Conservation (phyloP, 768 basidiomycete genomes). For the Russula brevipes region DNA sequence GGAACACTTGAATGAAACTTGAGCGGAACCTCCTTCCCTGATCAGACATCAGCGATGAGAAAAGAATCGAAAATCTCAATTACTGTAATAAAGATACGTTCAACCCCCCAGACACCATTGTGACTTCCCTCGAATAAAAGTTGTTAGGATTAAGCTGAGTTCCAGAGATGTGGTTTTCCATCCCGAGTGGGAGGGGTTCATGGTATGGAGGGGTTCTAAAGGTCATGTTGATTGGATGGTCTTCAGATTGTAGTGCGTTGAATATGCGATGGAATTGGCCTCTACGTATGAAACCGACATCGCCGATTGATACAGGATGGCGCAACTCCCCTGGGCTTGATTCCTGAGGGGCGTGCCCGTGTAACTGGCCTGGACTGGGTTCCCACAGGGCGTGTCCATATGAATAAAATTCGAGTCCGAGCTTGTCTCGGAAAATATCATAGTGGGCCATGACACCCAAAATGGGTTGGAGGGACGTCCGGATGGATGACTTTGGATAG, state of each 20-base stretch:
- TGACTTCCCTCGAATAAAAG: neutral
- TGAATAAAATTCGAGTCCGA: neutral
- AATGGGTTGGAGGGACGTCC: neutral
- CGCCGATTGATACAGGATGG: neutral
- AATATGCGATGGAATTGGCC: conserved; percentile 4
- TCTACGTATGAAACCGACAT: neutral
- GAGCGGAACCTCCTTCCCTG: neutral
- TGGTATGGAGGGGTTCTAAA: neutral
- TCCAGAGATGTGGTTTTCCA: neutral
- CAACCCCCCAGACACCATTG: neutral
- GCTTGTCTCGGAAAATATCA: neutral
- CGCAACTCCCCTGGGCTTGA: neutral
- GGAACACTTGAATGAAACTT: neutral
- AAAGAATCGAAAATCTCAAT: neutral
- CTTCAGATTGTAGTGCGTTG: neutral
- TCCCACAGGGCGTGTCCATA: neutral
- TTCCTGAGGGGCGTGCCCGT: too few relatives aligned
- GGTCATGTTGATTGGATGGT: neutral
- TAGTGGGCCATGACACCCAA: neutral
- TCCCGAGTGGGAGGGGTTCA: neutral
- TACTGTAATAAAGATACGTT: neutral
- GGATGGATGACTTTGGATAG: neutral
- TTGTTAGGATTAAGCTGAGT: neutral
- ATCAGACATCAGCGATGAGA: neutral
- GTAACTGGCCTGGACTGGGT: too few relatives aligned